Percentiles rank a stretch among this genome's conserved stretches.
Conservation (phyloP, 805 yeast genomes). For the Candida germanica region DNA sequence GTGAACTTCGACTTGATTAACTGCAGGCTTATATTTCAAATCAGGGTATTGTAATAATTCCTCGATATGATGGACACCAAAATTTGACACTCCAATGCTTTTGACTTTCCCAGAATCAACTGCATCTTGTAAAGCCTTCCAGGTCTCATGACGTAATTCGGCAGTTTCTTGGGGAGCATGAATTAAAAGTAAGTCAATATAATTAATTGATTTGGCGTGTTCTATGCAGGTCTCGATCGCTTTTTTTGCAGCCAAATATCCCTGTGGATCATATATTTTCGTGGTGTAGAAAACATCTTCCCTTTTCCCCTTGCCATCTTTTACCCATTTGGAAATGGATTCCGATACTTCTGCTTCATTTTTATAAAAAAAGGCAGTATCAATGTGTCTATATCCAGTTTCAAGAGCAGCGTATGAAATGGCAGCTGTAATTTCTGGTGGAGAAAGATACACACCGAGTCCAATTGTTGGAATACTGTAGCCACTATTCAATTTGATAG, state of each 20-base stretch:
- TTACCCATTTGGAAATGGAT: constrained; percentile 61
- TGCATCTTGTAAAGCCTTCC: constrained; percentile 70
- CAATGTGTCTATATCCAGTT: constrained; percentile 74
- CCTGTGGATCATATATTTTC: constrained; percentile 69
- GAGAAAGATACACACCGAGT: constrained; percentile 81
- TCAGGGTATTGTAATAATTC: constrained; percentile 69
- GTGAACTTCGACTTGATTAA: constrained; percentile 86
- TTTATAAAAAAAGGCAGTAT: constrained; percentile 70
- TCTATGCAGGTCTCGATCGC: constrained; percentile 66
- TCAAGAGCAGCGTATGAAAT: constrained; percentile 83
- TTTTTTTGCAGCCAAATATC: constrained; percentile 54
- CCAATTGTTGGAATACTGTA: constrained; percentile 72
- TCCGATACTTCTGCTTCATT: constrained; percentile 68
- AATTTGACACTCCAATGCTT: constrained; percentile 83
- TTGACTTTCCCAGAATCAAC: constrained; percentile 63
- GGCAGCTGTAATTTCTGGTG: constrained; percentile 60
- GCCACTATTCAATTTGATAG: constrained; percentile 55
- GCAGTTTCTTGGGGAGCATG: constrained; percentile 35
- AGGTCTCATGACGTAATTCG: constrained; percentile 48
- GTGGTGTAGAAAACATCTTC: constrained; percentile 78
- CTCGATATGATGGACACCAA: constrained; percentile 61
- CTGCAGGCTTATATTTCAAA: constrained; percentile 62
- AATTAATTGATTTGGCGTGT: constrained; percentile 58
- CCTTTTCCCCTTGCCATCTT: constrained; percentile 67
- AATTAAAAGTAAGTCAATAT: constrained; percentile 78